A percentile compares a stretch with the other conserved stretches of the same genome.
Evolutionary conservation across 139 green algal genomes (phyloP).

Genomic region (Chlamydomonas schloesseri): DNA sequence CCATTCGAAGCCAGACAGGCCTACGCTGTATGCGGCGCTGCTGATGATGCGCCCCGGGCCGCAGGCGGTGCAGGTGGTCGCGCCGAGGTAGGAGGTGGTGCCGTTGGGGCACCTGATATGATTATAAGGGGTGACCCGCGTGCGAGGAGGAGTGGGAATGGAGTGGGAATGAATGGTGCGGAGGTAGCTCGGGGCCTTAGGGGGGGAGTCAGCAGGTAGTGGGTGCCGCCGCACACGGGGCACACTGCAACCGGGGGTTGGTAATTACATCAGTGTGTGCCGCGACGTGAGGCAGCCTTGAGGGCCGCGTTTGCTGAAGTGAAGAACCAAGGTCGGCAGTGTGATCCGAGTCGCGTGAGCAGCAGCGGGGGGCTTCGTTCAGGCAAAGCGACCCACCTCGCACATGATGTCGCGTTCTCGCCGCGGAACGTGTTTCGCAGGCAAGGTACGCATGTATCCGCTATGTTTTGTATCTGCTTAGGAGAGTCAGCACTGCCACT

Average conservation of each 20-base stretch:
- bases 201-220: no score
- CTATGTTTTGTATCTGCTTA: no score
- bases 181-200: no score
- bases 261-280: background rate
- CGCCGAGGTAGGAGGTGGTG: background rate
- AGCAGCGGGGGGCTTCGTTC: no score
- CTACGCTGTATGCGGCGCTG: background rate
- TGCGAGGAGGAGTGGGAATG: no score
- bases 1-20: background rate
- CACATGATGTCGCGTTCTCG: background rate
- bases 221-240: no score
- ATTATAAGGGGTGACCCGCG: no score
- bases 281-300: background rate
- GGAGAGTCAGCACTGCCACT: no score
- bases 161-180: no score
- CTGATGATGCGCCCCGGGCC: background rate
- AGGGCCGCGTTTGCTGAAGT: no score
- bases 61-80: background rate
- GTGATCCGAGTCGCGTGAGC: no score
- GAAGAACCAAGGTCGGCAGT: background rate
- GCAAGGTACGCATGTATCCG: background rate
- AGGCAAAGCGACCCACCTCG: background rate
- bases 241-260: background rate
- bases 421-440: background rate
- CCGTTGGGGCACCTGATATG: background rate